These are phyloP conservation scores for Dactylellina haptotyla DNA, from an alignment of 2,329 filamentous ascomycete genomes.

Conservation along the genomic window DNA sequence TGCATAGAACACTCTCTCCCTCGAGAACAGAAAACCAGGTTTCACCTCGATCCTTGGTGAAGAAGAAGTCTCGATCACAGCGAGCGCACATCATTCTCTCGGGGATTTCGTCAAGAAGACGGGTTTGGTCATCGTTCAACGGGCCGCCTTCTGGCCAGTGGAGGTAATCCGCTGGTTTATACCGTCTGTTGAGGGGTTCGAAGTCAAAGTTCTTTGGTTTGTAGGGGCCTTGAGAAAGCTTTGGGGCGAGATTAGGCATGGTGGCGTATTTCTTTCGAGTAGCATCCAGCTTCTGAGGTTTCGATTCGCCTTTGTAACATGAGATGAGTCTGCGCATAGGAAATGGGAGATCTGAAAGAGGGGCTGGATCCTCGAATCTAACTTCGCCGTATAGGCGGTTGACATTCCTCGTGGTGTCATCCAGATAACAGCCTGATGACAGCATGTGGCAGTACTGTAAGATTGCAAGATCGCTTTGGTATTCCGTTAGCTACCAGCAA, in stretches of 20 bases:
- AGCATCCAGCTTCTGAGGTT: neutral
- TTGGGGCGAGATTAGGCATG: slow-evolving; percentile 3
- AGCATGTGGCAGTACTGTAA: slow-evolving; percentile 49
- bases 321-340: slow-evolving; percentile 4
- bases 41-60: slow-evolving; percentile 45
- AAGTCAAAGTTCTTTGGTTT: slow-evolving; percentile 33
- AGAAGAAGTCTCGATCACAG: slow-evolving; percentile 38
- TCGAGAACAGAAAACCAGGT: slow-evolving; percentile 42
- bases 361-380: slow-evolving; percentile 29
- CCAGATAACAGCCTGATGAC: slow-evolving; percentile 23
- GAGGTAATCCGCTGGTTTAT: slow-evolving; percentile 26
- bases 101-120: slow-evolving; percentile 37
- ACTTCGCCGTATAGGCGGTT: slow-evolving; percentile 28
- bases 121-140: slow-evolving; percentile 1
- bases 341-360: slow-evolving; percentile 21
- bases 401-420: slow-evolving; percentile 28
- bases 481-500: neutral
- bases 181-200: slow-evolving; percentile 16
- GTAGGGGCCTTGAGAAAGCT: neutral
- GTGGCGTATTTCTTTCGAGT: neutral
- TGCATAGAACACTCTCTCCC: slow-evolving; percentile 30
- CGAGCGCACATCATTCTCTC: slow-evolving; percentile 42
- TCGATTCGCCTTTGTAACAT: neutral
- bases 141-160: slow-evolving; percentile 41
- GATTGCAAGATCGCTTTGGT: slow-evolving; percentile 37